These are phyloP conservation scores for Lagenidium sp. DNA, from an alignment of 352 stramenopile species.

Conservation along the genomic window DNA sequence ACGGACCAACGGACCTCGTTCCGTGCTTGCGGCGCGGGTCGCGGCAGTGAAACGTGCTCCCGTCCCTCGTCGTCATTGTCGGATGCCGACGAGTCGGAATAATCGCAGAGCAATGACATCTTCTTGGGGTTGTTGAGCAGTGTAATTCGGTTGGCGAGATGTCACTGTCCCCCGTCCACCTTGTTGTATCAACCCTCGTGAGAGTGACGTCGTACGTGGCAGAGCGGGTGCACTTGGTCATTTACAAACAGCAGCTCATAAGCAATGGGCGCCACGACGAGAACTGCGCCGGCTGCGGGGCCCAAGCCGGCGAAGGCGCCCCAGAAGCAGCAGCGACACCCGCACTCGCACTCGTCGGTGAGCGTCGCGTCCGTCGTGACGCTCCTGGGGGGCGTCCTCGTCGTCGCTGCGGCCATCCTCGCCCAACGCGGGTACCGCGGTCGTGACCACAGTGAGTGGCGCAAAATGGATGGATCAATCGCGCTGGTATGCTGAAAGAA, in stretches of 20 bases:
- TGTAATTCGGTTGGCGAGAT: background rate
- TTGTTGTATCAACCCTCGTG: background rate
- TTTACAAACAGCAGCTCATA: too few species aligned
- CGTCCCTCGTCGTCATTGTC: constrained; percentile 14
- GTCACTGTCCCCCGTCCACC: background rate
- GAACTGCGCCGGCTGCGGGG: too few species aligned
- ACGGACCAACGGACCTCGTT: too few species aligned
- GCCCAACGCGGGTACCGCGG: constrained; percentile 47
- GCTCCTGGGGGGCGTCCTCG: constrained; percentile 25
- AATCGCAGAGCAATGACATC: constrained; percentile 52
- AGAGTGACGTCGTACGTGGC: background rate
- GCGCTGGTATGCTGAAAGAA: background rate
- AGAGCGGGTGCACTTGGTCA: too few species aligned
- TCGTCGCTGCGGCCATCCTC: constrained; percentile 35
- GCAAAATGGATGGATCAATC: constrained; percentile 1
- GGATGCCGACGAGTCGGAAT: constrained; percentile 56
- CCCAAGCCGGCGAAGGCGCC: too few species aligned
- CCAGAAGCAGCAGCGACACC: too few species aligned
- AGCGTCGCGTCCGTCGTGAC: too few species aligned
- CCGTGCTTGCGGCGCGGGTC: too few species aligned
- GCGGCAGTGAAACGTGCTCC: too few species aligned
- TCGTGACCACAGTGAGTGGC: constrained; percentile 20
- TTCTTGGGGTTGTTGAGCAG: background rate
- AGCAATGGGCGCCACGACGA: too few species aligned
- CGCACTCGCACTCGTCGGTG: too few species aligned